Conservation (phyloP, 805 yeast genomes). For the Kurtzmaniella cleridarum region DNA sequence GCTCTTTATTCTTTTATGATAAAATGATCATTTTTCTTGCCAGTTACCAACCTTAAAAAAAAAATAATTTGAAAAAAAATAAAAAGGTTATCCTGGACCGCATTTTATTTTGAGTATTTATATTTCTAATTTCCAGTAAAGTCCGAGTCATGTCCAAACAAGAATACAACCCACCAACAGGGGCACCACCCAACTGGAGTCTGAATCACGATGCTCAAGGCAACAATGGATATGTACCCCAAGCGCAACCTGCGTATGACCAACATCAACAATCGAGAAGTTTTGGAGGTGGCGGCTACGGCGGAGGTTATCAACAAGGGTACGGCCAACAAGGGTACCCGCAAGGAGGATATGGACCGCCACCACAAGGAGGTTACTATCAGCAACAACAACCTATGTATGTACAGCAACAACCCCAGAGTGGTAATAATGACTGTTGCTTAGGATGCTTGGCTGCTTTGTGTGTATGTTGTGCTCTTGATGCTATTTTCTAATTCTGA, state of each 20-base stretch:
- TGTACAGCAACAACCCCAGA: slow-evolving; percentile 32
- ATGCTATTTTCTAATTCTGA: slow-evolving; percentile 15
- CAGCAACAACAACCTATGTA: slow-evolving; percentile 41
- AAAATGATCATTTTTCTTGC: no score
- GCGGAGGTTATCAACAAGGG: slow-evolving; percentile 8
- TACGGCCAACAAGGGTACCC: slow-evolving; percentile 3
- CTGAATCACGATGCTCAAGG: slow-evolving; percentile 3
- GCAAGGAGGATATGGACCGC: slow-evolving; percentile 17
- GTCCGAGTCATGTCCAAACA: slow-evolving; percentile 3
- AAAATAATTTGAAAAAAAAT: no score
- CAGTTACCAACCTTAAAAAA: no score
- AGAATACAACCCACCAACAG: slow-evolving; percentile 20
- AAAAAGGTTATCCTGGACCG: no score
- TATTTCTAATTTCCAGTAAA: no score
- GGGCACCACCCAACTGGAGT: slow-evolving; percentile 26
- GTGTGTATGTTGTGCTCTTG: slow-evolving; percentile 36
- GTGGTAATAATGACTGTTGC: slow-evolving; percentile 26
- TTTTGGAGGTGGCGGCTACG: slow-evolving; percentile 13
- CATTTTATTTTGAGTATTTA: no score
- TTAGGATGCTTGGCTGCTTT: slow-evolving; percentile 40
- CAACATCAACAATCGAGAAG: slow-evolving; percentile 18
- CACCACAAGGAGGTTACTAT: slow-evolving; percentile 17
- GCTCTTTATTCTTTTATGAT: no score
- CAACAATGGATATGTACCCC: slow-evolving; percentile 17
- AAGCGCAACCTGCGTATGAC: slow-evolving; percentile 15